phyloP scores from a whole-genome alignment of 768 basidiomycete species.

The Kwoniella mangroviensis region DNA sequence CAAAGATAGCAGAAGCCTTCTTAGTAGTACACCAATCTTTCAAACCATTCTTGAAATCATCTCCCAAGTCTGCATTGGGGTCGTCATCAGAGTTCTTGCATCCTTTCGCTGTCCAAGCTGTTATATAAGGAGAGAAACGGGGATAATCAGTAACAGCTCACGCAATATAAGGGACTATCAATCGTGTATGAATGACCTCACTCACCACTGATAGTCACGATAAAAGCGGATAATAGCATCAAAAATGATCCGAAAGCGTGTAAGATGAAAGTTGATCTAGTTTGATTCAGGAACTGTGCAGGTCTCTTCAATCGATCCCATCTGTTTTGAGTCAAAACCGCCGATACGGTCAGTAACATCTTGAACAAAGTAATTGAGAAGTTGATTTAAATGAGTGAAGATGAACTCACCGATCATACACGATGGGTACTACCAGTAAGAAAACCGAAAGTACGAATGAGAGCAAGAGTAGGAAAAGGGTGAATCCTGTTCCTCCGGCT shows the following conservation, averaged over 20 bases:
- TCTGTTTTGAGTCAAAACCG: conserved; percentile 58
- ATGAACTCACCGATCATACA: conserved; percentile 53
- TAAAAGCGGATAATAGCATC: conserved; percentile 77
- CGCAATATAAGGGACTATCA: background rate
- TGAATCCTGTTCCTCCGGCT: conserved; percentile 88
- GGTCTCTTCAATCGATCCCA: conserved; percentile 78
- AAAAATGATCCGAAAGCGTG: conserved; percentile 70
- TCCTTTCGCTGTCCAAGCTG: conserved; percentile 84
- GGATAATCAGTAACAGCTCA: background rate
- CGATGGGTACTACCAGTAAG: conserved; percentile 68
- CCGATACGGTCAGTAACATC: background rate
- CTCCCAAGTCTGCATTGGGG: conserved; percentile 73
- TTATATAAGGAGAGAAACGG: background rate
- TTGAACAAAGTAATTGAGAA: background rate
- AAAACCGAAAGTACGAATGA: conserved; percentile 75
- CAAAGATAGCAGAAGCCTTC: conserved; percentile 85
- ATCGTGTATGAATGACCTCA: background rate
- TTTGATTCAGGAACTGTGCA: conserved; percentile 78
- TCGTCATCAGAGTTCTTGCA: conserved; percentile 85
- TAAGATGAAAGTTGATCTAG: conserved; percentile 82
- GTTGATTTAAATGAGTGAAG: background rate
- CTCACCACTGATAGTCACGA: conserved; percentile 58
- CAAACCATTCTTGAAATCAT: conserved; percentile 68
- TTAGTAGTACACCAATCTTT: conserved; percentile 89
- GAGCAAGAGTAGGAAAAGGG: conserved; percentile 75